Conservation (phyloP, 495 filamentous ascomycete genomes). For the Hypoxylon lienhwacheense region DNA sequence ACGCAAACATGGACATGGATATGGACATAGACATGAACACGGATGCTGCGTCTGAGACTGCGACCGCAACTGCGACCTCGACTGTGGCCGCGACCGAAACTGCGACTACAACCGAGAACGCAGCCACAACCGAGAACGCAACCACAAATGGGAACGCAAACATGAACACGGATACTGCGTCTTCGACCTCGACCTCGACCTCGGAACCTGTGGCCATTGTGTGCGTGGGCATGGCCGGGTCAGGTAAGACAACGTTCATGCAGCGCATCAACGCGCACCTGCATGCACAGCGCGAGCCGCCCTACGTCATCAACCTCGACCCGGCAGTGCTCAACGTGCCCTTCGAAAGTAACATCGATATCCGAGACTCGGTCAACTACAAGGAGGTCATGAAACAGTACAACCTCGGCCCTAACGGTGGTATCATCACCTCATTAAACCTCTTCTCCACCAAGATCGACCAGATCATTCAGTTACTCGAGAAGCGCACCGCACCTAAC, state of each 20-base stretch:
- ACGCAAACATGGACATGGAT: too few relatives aligned
- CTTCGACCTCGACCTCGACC: slow-evolving; percentile 4
- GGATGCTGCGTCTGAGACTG: too few relatives aligned
- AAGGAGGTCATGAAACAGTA: slow-evolving; percentile 99
- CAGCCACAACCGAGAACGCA: too few relatives aligned
- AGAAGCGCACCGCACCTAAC: slow-evolving; percentile 78
- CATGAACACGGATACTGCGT: too few relatives aligned
- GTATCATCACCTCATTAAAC: slow-evolving; percentile 94
- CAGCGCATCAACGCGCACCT: slow-evolving; percentile 92
- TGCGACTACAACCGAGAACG: too few relatives aligned
- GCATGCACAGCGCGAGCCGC: slow-evolving; percentile 69
- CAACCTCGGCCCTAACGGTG: slow-evolving; percentile 95
- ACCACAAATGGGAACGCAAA: too few relatives aligned
- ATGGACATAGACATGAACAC: too few relatives aligned
- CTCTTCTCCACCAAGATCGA: slow-evolving; percentile 97
- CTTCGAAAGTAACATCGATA: slow-evolving; percentile 99
- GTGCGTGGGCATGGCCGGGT: slow-evolving; percentile 97
- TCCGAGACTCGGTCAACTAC: slow-evolving; percentile 98
- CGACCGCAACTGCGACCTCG: slow-evolving; percentile 5
- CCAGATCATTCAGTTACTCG: slow-evolving; percentile 83
- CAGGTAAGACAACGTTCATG: slow-evolving; percentile 98
- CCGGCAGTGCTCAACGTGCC: slow-evolving; percentile 92
- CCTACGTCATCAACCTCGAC: slow-evolving; percentile 97
- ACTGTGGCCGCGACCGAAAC: too few relatives aligned
- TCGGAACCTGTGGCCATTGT: slow-evolving; percentile 67